Conservation (phyloP, 2,329 filamentous ascomycete genomes). For the Dothideomycetes sp. region DNA sequence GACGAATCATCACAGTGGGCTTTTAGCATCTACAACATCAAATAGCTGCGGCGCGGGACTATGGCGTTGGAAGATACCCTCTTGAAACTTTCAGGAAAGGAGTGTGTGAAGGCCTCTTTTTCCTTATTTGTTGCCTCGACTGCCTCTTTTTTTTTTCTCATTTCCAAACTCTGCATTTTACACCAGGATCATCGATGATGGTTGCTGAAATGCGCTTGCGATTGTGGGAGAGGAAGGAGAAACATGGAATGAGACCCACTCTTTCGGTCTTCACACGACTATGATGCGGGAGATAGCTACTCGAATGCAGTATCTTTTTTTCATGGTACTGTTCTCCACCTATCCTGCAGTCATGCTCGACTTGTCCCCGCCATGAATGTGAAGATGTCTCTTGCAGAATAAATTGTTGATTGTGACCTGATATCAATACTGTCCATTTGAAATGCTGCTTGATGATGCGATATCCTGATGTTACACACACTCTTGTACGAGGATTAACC, state of each 20-base stretch:
- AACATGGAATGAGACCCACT: too few relatives aligned
- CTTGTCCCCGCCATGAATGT: too few relatives aligned
- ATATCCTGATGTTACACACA: too few relatives aligned
- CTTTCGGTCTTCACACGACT: background rate
- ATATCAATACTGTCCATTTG: too few relatives aligned
- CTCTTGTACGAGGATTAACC: too few relatives aligned
- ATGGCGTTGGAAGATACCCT: constrained; percentile 8
- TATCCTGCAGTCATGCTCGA: background rate
- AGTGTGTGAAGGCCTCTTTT: background rate
- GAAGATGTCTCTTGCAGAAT: too few relatives aligned
- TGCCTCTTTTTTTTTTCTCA: background rate
- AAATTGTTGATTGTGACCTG: too few relatives aligned
- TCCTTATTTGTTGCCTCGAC: background rate
- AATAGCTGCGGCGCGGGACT: background rate
- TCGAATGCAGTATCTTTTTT: background rate
- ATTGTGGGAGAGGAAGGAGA: too few relatives aligned
- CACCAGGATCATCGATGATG: background rate
- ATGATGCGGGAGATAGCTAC: too few relatives aligned
- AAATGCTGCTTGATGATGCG: too few relatives aligned
- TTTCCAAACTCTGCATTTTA: background rate
- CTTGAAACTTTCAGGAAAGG: background rate
- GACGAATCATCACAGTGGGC: constrained; percentile 5
- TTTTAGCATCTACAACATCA: background rate
- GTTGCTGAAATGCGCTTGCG: too few relatives aligned
- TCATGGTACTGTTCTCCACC: background rate